Conservation (phyloP, 768 basidiomycete genomes). For the Lactarius hengduanensis region DNA sequence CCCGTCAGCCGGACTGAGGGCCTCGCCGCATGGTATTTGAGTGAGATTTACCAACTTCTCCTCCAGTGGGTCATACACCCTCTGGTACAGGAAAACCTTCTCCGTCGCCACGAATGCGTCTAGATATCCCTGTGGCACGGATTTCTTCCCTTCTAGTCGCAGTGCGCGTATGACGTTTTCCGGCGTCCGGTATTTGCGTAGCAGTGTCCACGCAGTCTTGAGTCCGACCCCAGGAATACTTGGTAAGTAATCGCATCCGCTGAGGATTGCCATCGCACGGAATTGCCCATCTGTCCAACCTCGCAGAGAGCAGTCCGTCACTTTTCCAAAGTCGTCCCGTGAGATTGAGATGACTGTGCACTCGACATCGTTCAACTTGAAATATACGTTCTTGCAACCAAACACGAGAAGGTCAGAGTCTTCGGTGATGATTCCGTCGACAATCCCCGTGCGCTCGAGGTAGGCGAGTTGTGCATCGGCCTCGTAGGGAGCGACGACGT, state of each 20-base stretch:
- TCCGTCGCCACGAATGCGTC: constrained; percentile 79
- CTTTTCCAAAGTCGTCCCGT: constrained; percentile 63
- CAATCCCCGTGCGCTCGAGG: constrained; percentile 76
- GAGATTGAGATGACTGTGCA: constrained; percentile 66
- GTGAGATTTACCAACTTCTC: constrained; percentile 70
- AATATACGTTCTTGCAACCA: constrained; percentile 90
- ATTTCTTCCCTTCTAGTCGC: constrained; percentile 78
- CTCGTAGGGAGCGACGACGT: constrained; percentile 97
- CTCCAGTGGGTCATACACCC: constrained; percentile 78
- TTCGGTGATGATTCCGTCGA: constrained; percentile 93
- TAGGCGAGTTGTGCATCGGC: constrained; percentile 96
- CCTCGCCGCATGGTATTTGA: constrained; percentile 50
- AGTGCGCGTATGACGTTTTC: constrained; percentile 79
- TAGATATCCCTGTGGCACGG: constrained; percentile 74
- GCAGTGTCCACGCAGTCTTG: constrained; percentile 84
- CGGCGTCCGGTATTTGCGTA: constrained; percentile 82
- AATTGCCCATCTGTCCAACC: constrained; percentile 93
- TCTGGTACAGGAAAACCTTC: constrained; percentile 88
- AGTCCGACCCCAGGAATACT: constrained; percentile 90
- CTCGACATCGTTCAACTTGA: constrained; percentile 79
- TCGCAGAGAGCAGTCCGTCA: constrained; percentile 68
- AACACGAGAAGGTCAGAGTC: constrained; percentile 98
- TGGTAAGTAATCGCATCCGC: constrained; percentile 90
- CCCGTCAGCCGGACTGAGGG: constrained; percentile 60
- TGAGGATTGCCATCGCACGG: constrained; percentile 89